Percentiles rank a stretch among this genome's conserved stretches.
These are phyloP conservation scores for Leptographium radiaticola DNA, from an alignment of 2,329 filamentous ascomycete species.

Conservation along the genomic window DNA sequence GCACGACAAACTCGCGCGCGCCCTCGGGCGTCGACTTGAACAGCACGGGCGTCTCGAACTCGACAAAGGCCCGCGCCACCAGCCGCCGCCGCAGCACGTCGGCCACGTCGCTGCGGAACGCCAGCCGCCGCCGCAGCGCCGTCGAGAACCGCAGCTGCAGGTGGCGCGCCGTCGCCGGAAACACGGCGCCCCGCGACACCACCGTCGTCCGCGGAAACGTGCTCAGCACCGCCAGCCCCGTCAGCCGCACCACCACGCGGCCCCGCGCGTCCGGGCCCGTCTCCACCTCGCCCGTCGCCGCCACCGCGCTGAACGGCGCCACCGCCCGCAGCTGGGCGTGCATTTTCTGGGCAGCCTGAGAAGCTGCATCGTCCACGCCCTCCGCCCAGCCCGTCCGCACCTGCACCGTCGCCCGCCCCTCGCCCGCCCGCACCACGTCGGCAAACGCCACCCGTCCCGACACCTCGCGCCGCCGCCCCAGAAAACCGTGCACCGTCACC, in stretches of 20 bases:
- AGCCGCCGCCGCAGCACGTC: slow-evolving; percentile 10
- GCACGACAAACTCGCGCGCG: slow-evolving; percentile 86
- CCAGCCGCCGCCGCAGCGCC: slow-evolving; percentile 52
- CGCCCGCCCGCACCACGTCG: slow-evolving; percentile 29
- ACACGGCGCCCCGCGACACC: slow-evolving; percentile 60
- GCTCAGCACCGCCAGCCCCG: slow-evolving; percentile 55
- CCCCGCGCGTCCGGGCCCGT: background rate
- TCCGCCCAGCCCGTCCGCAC: slow-evolving; percentile 27
- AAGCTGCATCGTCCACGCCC: slow-evolving; percentile 20
- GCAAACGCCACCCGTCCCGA: slow-evolving; percentile 61
- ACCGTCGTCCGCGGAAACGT: slow-evolving; percentile 63
- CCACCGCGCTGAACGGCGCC: slow-evolving; percentile 38
- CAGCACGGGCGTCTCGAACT: slow-evolving; percentile 83
- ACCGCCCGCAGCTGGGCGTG: slow-evolving; percentile 31
- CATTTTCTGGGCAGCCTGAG: slow-evolving; percentile 21
- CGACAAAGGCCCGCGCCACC: slow-evolving; percentile 41
- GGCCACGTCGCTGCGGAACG: slow-evolving; percentile 45
- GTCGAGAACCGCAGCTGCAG: slow-evolving; percentile 70
- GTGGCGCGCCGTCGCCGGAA: slow-evolving; percentile 63
- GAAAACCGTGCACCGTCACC: slow-evolving; percentile 55
- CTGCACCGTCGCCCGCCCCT: slow-evolving; percentile 21
- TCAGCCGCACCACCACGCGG: slow-evolving; percentile 25
- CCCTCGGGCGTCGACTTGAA: slow-evolving; percentile 98
- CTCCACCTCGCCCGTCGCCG: slow-evolving; percentile 26
- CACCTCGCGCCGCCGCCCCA: slow-evolving; percentile 55